phyloP scores from a whole-genome alignment of 2,329 filamentous ascomycete genomes.

The Shiraia sp. region DNA sequence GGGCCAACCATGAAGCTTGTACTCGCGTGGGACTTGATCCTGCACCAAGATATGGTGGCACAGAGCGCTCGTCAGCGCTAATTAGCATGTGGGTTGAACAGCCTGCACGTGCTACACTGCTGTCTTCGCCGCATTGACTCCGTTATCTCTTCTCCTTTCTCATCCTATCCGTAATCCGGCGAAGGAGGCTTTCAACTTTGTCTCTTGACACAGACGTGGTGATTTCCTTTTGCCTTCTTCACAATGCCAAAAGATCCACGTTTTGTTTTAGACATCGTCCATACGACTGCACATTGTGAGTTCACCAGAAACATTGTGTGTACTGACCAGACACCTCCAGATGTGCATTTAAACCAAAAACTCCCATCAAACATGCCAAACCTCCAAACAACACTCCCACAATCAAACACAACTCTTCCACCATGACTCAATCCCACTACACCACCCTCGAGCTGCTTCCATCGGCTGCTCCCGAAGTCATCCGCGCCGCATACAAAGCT shows the following conservation, averaged over 20 bases:
- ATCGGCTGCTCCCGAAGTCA: conserved; percentile 13
- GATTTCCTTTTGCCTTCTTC: no score
- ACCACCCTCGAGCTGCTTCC: conserved; percentile 17
- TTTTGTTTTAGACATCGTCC: conserved; percentile 2
- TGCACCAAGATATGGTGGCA: no score
- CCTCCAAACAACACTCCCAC: background rate
- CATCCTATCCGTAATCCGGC: no score
- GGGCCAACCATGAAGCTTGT: no score
- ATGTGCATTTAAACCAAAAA: background rate
- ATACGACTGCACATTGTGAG: conserved; percentile 3
- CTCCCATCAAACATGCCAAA: background rate
- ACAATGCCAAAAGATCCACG: background rate
- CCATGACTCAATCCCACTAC: conserved; percentile 18
- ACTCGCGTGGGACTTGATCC: no score
- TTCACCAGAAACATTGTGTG: conserved; percentile 8
- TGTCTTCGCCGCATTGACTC: no score
- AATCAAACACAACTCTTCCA: conserved; percentile 1
- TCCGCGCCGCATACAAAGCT: conserved; percentile 24
- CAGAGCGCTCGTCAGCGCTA: no score
- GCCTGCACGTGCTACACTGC: no score
- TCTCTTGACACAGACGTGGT: no score
- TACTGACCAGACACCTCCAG: background rate
- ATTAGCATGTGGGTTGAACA: no score
- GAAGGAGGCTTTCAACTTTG: no score
- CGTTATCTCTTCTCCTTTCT: no score